Conservation (phyloP, 495 filamentous ascomycete genomes). For the Rhizodiscina lignyota region DNA sequence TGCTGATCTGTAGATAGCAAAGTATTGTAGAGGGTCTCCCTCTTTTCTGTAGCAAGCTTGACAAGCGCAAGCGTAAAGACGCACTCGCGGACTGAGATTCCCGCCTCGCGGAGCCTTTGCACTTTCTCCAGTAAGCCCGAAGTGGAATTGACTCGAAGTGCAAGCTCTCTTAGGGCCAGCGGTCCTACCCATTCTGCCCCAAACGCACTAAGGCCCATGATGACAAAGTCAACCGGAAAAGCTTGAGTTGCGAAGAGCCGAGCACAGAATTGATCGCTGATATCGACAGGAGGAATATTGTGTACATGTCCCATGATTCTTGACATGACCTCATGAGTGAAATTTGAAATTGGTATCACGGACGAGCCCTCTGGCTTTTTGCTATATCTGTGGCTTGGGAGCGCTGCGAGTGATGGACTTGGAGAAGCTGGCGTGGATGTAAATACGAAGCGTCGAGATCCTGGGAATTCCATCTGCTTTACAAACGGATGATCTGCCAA, state of each 20-base stretch:
- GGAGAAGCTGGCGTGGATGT: no score
- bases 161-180: background rate
- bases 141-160: background rate
- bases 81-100: background rate
- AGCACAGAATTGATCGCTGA: background rate
- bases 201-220: background rate
- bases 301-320: no score
- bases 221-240: background rate
- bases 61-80: background rate
- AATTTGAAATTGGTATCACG: no score
- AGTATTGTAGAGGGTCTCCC: constrained; percentile 37
- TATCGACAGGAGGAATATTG: no score
- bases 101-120: background rate
- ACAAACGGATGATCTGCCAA: no score
- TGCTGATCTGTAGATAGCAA: constrained; percentile 57
- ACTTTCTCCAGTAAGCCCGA: background rate
- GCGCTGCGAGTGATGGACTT: no score
- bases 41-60: constrained; percentile 32
- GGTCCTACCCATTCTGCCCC: background rate
- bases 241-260: background rate
- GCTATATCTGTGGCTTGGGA: no score
- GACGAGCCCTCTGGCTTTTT: no score
- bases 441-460: no score
- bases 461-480: no score
- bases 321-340: no score